Evolutionary conservation across 371 early-diverging fungal species (phyloP).

Genomic region (Mortierella polycephala): DNA sequence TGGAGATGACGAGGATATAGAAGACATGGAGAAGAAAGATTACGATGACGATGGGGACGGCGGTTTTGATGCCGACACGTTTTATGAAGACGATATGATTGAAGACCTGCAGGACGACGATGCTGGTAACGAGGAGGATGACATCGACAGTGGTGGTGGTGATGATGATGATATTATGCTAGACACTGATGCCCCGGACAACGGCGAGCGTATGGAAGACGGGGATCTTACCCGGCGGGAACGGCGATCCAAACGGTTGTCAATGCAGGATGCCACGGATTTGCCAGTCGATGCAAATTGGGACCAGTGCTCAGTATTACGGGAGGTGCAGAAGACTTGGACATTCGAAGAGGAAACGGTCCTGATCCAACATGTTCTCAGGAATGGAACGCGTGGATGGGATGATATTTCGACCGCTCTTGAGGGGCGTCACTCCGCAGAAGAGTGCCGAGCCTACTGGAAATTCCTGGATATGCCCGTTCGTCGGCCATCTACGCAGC

Average conservation of each 20-base stretch:
- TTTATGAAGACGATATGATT: slow-evolving; percentile 1
- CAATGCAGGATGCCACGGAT: no score
- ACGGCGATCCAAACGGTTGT: slow-evolving; percentile 7
- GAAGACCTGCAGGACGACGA: slow-evolving; percentile 9
- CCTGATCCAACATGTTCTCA: slow-evolving; percentile 46
- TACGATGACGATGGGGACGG: slow-evolving; percentile 5
- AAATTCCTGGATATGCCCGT: slow-evolving; percentile 51
- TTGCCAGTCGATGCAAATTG: slow-evolving; percentile 3
- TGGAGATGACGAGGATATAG: slow-evolving; percentile 9
- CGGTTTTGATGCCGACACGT: neutral
- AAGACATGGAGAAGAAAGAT: slow-evolving; percentile 10
- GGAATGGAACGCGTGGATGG: slow-evolving; percentile 35
- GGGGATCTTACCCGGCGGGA: neutral
- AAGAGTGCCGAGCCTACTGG: slow-evolving; percentile 48
- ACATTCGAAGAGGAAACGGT: slow-evolving; percentile 28
- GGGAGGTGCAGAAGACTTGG: slow-evolving; percentile 27
- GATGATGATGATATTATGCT: slow-evolving; percentile 7
- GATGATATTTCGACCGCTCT: slow-evolving; percentile 20
- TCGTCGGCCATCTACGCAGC: neutral
- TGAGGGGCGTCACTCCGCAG: slow-evolving; percentile 27
- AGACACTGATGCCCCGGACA: neutral
- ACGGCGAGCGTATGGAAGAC: slow-evolving; percentile 9
- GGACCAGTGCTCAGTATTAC: slow-evolving; percentile 22
- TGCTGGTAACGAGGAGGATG: neutral
- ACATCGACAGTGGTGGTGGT: neutral